Evolutionary conservation across 306 rosid genomes (phyloP).

Genomic region (Phaseolus lunatus): DNA sequence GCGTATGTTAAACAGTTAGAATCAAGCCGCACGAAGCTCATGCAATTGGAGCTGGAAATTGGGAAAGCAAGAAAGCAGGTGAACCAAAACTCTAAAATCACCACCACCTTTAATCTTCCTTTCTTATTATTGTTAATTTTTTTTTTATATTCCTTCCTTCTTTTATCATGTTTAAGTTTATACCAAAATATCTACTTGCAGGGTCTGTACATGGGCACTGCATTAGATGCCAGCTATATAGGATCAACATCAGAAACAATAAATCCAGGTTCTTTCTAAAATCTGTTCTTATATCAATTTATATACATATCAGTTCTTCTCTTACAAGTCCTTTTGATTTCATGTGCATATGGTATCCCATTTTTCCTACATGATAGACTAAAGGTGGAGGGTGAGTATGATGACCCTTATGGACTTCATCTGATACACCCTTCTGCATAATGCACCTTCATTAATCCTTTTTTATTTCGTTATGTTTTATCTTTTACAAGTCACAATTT

Average conservation of each 20-base stretch:
- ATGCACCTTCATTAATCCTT: neutral
- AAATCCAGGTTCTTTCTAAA: constrained; percentile 61
- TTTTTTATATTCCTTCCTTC: constrained; percentile 7
- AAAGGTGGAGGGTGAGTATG: neutral
- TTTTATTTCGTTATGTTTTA: neutral
- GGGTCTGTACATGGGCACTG: constrained; percentile 55
- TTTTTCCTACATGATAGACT: neutral
- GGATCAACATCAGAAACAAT: constrained; percentile 60
- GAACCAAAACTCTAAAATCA: constrained; percentile 39
- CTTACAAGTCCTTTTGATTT: neutral
- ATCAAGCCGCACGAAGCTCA: constrained; percentile 80
- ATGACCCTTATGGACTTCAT: neutral
- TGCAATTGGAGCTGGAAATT: constrained; percentile 80
- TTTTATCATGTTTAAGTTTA: constrained; percentile 15
- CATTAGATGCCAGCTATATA: constrained; percentile 54
- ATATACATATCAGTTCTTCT: constrained; percentile 3
- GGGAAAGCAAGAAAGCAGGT: constrained; percentile 79
- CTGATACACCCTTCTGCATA: neutral
- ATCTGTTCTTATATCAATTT: neutral
- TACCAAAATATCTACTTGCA: constrained; percentile 49
- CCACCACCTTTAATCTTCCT: constrained; percentile 12
- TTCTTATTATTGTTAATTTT: constrained; percentile 3
- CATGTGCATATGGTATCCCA: too few species aligned
- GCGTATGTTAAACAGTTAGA: constrained; percentile 91
- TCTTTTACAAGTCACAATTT: constrained; percentile 10